Percentiles rank a stretch among this genome's conserved stretches.
These are phyloP conservation scores for Penicillium sp. DNA, from an alignment of 2,329 filamentous ascomycete genomes.

Conservation along the genomic window DNA sequence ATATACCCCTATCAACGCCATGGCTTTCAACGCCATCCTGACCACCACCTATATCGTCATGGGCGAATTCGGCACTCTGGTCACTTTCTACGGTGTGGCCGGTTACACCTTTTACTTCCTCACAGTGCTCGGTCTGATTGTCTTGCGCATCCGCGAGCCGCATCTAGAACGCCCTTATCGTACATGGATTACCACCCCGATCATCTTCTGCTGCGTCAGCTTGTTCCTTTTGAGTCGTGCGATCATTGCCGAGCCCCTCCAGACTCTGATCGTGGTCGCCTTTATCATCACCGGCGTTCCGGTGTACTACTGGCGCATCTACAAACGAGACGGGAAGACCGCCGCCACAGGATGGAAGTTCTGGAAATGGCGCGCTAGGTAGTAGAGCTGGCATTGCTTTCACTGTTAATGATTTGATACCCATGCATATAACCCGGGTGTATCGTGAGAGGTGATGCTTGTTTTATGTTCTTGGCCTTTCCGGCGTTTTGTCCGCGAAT, in stretches of 20 bases:
- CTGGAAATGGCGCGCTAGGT: constrained; percentile 33
- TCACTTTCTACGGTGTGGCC: constrained; percentile 96
- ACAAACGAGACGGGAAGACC: constrained; percentile 53
- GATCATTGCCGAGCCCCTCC: constrained; percentile 83
- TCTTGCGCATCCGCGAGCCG: constrained; percentile 82
- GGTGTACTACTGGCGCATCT: constrained; percentile 83
- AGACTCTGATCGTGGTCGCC: constrained; percentile 78
- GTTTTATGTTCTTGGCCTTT: background rate
- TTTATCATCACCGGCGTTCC: constrained; percentile 82
- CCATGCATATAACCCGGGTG: constrained; percentile 24
- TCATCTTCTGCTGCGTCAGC: constrained; percentile 97
- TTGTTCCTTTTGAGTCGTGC: constrained; percentile 84
- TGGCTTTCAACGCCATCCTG: constrained; percentile 71
- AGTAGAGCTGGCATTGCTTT: constrained; percentile 5
- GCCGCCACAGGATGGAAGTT: constrained; percentile 41
- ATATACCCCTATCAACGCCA: constrained; percentile 89
- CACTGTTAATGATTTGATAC: constrained; percentile 23
- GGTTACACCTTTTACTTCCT: constrained; percentile 97
- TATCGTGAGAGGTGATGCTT: constrained; percentile 7
- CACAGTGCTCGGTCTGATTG: constrained; percentile 86
- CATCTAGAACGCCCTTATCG: constrained; percentile 83
- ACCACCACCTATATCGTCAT: constrained; percentile 74
- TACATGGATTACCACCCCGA: constrained; percentile 94
- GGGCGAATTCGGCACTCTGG: constrained; percentile 83
- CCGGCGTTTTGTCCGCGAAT: constrained; percentile 2